phyloP scores from a whole-genome alignment of 805 yeast genomes.

The Blastobotrys attinorum region DNA sequence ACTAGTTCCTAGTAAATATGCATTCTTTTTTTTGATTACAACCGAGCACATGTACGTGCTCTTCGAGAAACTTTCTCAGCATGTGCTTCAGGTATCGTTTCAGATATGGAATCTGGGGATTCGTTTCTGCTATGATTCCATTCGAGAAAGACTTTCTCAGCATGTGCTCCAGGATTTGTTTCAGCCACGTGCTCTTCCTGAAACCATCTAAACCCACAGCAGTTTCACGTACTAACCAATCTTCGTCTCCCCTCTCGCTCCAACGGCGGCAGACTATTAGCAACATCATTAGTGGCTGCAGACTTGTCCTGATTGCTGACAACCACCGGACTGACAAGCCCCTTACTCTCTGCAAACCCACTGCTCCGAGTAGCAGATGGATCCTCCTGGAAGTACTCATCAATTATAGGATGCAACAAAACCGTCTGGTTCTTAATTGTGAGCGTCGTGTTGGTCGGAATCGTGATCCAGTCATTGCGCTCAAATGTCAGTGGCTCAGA shows the following conservation, averaged over 20 bases:
- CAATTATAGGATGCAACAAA: slow-evolving; percentile 78
- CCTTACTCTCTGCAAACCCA: slow-evolving; percentile 80
- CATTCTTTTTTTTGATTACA: too few species aligned
- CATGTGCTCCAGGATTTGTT: too few species aligned
- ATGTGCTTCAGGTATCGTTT: too few species aligned
- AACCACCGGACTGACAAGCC: slow-evolving; percentile 89
- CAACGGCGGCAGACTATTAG: slow-evolving; percentile 52
- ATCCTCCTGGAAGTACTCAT: slow-evolving; percentile 76
- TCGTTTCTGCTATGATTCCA: too few species aligned
- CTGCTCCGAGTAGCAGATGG: slow-evolving; percentile 64
- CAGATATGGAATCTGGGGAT: too few species aligned
- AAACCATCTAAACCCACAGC: too few species aligned
- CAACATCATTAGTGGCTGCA: slow-evolving; percentile 13
- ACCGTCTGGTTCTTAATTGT: slow-evolving; percentile 83
- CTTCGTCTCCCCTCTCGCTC: slow-evolving; percentile 63
- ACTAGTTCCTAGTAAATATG: too few species aligned
- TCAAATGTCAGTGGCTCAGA: slow-evolving; percentile 96
- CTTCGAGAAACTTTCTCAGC: too few species aligned
- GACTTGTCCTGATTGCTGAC: too few species aligned
- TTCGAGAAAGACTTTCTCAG: too few species aligned
- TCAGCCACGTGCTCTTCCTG: too few species aligned
- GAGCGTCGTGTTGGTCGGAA: slow-evolving; percentile 83
- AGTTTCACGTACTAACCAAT: neutral
- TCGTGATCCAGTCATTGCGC: slow-evolving; percentile 95
- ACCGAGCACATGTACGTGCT: too few species aligned